phyloP scores from a whole-genome alignment of 2,329 filamentous ascomycete genomes.

The Ceratocystiopsis sp. region DNA sequence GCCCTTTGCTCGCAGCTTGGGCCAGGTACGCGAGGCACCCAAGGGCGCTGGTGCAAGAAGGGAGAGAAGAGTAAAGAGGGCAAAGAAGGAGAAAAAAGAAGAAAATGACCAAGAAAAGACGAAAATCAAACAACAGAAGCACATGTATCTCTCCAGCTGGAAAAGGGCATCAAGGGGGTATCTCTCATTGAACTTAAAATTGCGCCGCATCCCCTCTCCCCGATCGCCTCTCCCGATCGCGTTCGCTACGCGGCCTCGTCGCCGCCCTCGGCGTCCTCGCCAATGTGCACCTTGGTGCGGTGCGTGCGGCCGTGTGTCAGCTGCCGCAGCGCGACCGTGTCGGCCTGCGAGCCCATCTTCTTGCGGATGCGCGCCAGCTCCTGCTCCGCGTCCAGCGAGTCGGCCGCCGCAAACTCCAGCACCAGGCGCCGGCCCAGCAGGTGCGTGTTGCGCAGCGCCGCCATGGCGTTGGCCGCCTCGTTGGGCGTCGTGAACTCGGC shows the following conservation, averaged over 20 bases:
- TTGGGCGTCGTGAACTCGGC: slow-evolving; percentile 68
- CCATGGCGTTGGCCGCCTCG: slow-evolving; percentile 79
- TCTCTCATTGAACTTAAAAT: too few relatives aligned
- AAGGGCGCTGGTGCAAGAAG: background rate
- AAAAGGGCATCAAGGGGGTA: slow-evolving; percentile 5
- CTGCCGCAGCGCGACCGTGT: slow-evolving; percentile 79
- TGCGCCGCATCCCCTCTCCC: slow-evolving; percentile 8
- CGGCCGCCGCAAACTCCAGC: slow-evolving; percentile 78
- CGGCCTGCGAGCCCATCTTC: slow-evolving; percentile 80
- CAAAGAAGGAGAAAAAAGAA: background rate
- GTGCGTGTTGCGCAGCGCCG: slow-evolving; percentile 83
- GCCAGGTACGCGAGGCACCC: too few relatives aligned
- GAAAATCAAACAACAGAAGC: background rate
- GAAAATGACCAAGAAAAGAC: background rate
- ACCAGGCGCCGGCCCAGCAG: slow-evolving; percentile 78
- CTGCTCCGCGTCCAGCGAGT: slow-evolving; percentile 80
- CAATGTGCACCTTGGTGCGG: slow-evolving; percentile 79
- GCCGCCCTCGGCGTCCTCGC: slow-evolving; percentile 42
- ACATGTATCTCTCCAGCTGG: slow-evolving; percentile 1
- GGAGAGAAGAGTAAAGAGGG: too few relatives aligned
- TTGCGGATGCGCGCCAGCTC: slow-evolving; percentile 95
- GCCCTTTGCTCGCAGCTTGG: too few relatives aligned
- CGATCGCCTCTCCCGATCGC: background rate
- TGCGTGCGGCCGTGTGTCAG: slow-evolving; percentile 55
- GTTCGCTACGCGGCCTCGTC: slow-evolving; percentile 31